Evolutionary conservation across 2,329 filamentous ascomycete species (phyloP), one percentile per base, ranked within the genome.

Genomic region (Coniochaeta pulveracea): DNA sequence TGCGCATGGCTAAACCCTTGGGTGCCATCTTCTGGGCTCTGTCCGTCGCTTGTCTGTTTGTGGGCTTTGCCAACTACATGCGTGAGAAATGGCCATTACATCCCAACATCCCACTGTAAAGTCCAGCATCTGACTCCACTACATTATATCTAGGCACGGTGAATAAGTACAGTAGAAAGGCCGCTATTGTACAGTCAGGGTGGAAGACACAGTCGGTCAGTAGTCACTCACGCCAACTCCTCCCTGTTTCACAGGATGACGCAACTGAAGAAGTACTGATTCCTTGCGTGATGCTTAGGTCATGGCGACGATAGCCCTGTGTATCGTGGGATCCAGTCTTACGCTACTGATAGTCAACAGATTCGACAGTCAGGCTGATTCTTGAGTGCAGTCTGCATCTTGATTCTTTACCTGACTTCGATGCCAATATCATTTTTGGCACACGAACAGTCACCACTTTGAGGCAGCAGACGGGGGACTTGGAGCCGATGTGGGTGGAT

Each of bases 1-100:
- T 74, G 38, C 72, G 71, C 26, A 77, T 95, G 57, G 80, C 91
- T 0, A 67, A 81, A 39, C 91, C 91, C 0, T 71, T 98, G 2
- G 91, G 91, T 0, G 66, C 85, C 28, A 60, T 94, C 16, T 98
- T 98, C 58, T 96, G 88, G 88, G 43, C 76, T 0, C 65, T 98
- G 5, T 77, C 83, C 9, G 55, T 93, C 2, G 64, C 76, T n/a
- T 93, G 84, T 43, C 60, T 98, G 17, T 58, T 67, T 2, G 74
- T 80, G 11, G 91, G 91, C 0, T 60, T 93, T 39, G 77, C 77
- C 1, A 96, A 94, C 51, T 98, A 98, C 51, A 76, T 94, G 41
- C 80, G 76, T 64, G 73, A 67, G 45, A 46, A n/a, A 23, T 10
- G 11, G 14, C 33, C 10, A 4, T 26, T 32, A 10, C 4, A 6